These are phyloP conservation scores for Triangularia verruculosa DNA, from an alignment of 2,329 filamentous ascomycete species.

Conservation along the genomic window DNA sequence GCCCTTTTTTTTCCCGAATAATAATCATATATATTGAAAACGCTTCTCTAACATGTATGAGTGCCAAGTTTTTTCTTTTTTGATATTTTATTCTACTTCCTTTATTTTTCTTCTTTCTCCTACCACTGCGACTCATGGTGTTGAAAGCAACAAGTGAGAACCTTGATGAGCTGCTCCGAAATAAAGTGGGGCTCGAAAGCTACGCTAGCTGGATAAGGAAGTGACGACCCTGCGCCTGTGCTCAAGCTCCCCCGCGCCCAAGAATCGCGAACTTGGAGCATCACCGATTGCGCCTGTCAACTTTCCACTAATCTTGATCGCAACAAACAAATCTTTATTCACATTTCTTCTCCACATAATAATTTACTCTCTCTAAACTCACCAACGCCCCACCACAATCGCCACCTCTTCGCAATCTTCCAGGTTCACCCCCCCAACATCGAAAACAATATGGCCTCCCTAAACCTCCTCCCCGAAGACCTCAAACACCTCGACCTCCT, in stretches of 20 bases:
- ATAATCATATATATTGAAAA: too few species aligned
- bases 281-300: neutral
- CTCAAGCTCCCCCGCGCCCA: neutral
- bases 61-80: too few species aligned
- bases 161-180: neutral
- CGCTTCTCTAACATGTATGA: too few species aligned
- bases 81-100: too few species aligned
- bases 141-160: neutral
- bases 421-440: too few species aligned
- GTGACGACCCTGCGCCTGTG: neutral
- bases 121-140: neutral
- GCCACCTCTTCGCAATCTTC: too few species aligned
- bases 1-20: too few species aligned
- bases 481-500: constrained; percentile 69
- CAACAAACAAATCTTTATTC: neutral
- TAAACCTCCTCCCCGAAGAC: constrained; percentile 57
- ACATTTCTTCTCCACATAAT: neutral
- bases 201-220: neutral
- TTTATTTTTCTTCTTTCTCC: too few species aligned
- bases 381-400: neutral
- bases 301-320: neutral
- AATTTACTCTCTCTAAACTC: neutral
- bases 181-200: neutral
- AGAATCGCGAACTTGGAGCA: neutral
- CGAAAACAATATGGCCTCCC: constrained; percentile 38